Base-by-base conservation (phyloP, 2,329 filamentous ascomycete genomes). In the Aspergillus sp. region DNA sequence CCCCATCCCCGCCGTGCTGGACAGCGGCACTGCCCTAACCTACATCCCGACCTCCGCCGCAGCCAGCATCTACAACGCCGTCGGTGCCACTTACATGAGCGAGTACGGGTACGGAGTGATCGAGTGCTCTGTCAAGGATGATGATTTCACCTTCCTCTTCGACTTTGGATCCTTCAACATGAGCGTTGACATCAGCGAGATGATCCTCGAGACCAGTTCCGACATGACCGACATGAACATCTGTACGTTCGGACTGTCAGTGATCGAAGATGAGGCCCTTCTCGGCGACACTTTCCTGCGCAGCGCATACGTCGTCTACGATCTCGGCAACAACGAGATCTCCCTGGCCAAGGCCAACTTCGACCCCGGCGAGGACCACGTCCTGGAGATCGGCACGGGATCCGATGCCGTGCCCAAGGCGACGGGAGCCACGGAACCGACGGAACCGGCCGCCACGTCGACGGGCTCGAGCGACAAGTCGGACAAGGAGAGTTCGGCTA, bases 211-310 rank as follows among this genome's bases (percentile, higher is more conserved):
- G 3, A 80, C 27, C 27, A 30, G 10, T 30, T 30, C 79, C 55
- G n/a, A 76, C 83, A 41, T 47, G 15, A 80, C 79, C 55, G n/a
- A 76, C 83, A 41, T 47, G 15, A 36, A 39, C 10, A 41, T 86
- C 7, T 92, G 89, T 65, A 79, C 88, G 39, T 90, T 91, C 68
- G 89, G 88, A 58, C 83, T 91, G 62, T 81, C 84, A 3, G 30
- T 21, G 39, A 76, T 82, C 1, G 82, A 81, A 2, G 65, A 73
- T 1, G 79, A 82, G 30, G 83, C 83, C n/a, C 84, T 91, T 2
- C 78, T 92, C 27, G 90, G 90, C 15, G 90, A 92, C 70, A 90
- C 89, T 0, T 92, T 92, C 73, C 78, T 92, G 57, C 82, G 90
- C 51, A 89, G 87, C 38, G 89, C 89, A 0, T 92, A 92, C 66